Percentiles rank a stretch among this genome's conserved stretches.
Conservation (phyloP, 2,329 filamentous ascomycete species). For the Thielaviopsis punctulata region DNA sequence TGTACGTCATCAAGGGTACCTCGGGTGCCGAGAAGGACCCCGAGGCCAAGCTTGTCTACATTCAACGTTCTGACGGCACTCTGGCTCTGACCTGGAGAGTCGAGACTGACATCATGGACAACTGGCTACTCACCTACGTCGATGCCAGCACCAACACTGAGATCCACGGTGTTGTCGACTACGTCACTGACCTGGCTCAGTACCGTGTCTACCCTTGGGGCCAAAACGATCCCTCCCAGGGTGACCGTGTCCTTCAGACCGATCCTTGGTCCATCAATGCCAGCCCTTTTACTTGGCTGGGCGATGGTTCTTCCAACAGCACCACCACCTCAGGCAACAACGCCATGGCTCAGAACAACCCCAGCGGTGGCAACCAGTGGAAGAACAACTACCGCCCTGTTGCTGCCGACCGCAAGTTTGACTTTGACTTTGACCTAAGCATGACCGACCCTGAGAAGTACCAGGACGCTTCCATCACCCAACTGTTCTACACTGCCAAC, state of each 20-base stretch:
- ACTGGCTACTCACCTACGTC: constrained; percentile 43
- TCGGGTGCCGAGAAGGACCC: constrained; percentile 33
- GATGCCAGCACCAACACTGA: constrained; percentile 29
- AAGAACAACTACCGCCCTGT: constrained; percentile 29
- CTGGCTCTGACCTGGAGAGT: constrained; percentile 38
- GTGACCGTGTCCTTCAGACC: constrained; percentile 24
- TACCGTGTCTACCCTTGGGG: constrained; percentile 41
- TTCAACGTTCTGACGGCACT: constrained; percentile 28
- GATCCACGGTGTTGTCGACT: constrained; percentile 38
- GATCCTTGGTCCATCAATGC: constrained; percentile 30
- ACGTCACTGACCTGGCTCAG: constrained; percentile 33
- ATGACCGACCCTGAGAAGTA: constrained; percentile 25
- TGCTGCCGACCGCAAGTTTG: constrained; percentile 26
- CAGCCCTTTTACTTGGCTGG: constrained; percentile 37
- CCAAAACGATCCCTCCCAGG: constrained; percentile 35
- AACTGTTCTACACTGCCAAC: constrained; percentile 45
- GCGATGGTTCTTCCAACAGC: constrained; percentile 29
- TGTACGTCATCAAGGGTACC: constrained; percentile 28
- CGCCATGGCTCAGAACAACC: constrained; percentile 36
- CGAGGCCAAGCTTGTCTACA: constrained; percentile 37
- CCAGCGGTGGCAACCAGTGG: constrained; percentile 22
- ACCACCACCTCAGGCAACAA: constrained; percentile 42
- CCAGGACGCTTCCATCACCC: constrained; percentile 35
- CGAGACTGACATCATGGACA: constrained; percentile 37
- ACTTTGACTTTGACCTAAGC: constrained; percentile 25